phyloP scores from a whole-genome alignment of 1,139 yeast genomes.

The Sugiyamaella grinbergsii region DNA sequence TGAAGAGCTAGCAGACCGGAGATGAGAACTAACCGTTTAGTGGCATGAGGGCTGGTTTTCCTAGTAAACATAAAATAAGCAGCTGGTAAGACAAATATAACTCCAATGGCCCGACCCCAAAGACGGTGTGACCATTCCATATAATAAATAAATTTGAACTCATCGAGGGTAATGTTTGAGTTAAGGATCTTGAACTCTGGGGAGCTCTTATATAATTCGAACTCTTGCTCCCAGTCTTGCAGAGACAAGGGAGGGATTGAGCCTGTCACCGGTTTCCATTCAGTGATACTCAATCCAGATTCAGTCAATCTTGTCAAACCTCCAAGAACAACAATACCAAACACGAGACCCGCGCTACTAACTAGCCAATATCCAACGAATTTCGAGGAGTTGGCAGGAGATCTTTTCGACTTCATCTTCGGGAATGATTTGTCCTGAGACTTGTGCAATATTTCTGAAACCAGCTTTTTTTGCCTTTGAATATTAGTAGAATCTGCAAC shows the following conservation, averaged over 20 bases:
- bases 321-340: slow-evolving; percentile 95
- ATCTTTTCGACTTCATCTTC: slow-evolving; percentile 23
- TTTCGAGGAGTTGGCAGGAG: slow-evolving; percentile 39
- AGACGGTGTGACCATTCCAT: slow-evolving; percentile 99
- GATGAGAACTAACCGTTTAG: slow-evolving; percentile 67
- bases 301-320: slow-evolving; percentile 95
- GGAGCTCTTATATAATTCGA: slow-evolving; percentile 73
- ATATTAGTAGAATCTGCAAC: slow-evolving; percentile 11
- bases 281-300: slow-evolving; percentile 93
- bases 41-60: slow-evolving; percentile 68
- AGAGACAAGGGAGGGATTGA: slow-evolving; percentile 82
- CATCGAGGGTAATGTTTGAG: slow-evolving; percentile 87
- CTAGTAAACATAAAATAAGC: slow-evolving; percentile 70
- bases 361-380: slow-evolving; percentile 84
- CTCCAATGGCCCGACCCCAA: slow-evolving; percentile 88
- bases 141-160: slow-evolving; percentile 88
- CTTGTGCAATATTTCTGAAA: slow-evolving; percentile 14
- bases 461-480: slow-evolving; percentile 13
- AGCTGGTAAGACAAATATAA: slow-evolving; percentile 81
- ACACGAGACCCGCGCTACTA: slow-evolving; percentile 87
- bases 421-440: slow-evolving; percentile 11
- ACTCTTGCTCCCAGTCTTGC: slow-evolving; percentile 83
- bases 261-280: slow-evolving; percentile 98
- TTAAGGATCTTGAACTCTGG: slow-evolving; percentile 92
- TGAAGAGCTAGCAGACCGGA: slow-evolving; percentile 83